These are phyloP conservation scores for Nicotiana tomentosiformis DNA, from an alignment of 257 asterid genomes.

Conservation along the genomic window DNA sequence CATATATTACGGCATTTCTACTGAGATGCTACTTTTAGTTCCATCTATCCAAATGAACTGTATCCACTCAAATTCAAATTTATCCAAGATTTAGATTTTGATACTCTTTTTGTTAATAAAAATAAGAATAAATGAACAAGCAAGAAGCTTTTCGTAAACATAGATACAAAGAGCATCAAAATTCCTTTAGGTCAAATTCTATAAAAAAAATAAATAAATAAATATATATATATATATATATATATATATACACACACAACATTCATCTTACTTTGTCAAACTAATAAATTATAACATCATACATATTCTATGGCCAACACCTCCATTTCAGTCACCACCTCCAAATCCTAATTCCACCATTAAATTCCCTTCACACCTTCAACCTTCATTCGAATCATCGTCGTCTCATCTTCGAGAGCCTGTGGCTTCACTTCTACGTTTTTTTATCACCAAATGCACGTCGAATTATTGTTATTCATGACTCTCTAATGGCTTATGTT, in stretches of 20 bases:
- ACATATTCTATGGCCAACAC: not conserved
- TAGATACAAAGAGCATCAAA: too few relatives aligned
- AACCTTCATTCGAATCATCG: constrained; percentile 31
- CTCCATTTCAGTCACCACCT: constrained; percentile 18
- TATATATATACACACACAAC: not conserved
- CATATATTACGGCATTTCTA: too few relatives aligned
- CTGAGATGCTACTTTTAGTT: too few relatives aligned
- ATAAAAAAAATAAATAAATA: not conserved
- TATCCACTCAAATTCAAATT: not conserved
- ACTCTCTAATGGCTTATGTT: constrained; percentile 57
- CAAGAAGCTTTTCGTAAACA: too few relatives aligned
- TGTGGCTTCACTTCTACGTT: constrained; percentile 21
- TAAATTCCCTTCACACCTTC: constrained; percentile 40
- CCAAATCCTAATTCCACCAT: constrained; percentile 24
- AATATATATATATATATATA: not conserved
- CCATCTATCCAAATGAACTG: too few relatives aligned
- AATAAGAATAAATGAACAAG: not conserved
- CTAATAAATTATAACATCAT: not conserved
- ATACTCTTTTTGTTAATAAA: not conserved
- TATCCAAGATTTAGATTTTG: not conserved
- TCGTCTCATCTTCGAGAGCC: constrained; percentile 36
- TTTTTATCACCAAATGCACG: constrained; percentile 12
- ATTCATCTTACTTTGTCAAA: too few relatives aligned
- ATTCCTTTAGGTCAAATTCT: not conserved
- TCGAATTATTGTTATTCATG: constrained; percentile 39